Evolutionary conservation across 345 rosid genomes (phyloP).

Genomic region (Viola odorata): DNA sequence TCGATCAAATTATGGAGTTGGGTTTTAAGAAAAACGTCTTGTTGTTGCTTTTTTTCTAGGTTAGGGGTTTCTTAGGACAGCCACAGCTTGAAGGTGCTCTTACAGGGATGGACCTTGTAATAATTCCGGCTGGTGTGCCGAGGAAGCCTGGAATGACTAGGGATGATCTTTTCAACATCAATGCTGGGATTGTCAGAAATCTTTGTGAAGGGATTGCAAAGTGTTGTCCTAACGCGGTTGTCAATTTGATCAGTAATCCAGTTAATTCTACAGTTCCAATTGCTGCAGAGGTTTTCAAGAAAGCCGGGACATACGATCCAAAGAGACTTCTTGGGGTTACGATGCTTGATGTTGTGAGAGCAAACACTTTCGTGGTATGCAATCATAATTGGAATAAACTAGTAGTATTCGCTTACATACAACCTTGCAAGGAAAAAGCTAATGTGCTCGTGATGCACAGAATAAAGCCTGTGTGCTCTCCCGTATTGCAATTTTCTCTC

Average conservation of each 20-base stretch:
- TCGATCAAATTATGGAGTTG: too few species aligned
- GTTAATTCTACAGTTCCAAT: slow-evolving; percentile 78
- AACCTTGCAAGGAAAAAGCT: background rate
- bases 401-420: background rate
- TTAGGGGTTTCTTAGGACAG: slow-evolving; percentile 28
- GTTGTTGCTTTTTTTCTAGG: slow-evolving; percentile 7
- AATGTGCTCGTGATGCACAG: background rate
- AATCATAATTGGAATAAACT: background rate
- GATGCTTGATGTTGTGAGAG: slow-evolving; percentile 71
- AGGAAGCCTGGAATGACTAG: slow-evolving; percentile 83
- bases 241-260: slow-evolving; percentile 74
- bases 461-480: background rate
- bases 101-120: slow-evolving; percentile 55
- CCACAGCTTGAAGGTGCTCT: slow-evolving; percentile 27
- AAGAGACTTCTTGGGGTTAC: slow-evolving; percentile 69
- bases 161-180: slow-evolving; percentile 66
- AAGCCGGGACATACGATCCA: slow-evolving; percentile 63
- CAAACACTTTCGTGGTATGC: slow-evolving; percentile 47
- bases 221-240: slow-evolving; percentile 54
- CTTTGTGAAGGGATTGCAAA: slow-evolving; percentile 52
- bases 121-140: slow-evolving; percentile 73
- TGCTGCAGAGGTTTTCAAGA: slow-evolving; percentile 73
- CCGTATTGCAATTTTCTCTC: background rate
- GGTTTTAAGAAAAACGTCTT: background rate
- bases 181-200: slow-evolving; percentile 46